Conservation (phyloP, 1,284 basidiomycete genomes). For the Pseudozyma tsukubaensis region DNA sequence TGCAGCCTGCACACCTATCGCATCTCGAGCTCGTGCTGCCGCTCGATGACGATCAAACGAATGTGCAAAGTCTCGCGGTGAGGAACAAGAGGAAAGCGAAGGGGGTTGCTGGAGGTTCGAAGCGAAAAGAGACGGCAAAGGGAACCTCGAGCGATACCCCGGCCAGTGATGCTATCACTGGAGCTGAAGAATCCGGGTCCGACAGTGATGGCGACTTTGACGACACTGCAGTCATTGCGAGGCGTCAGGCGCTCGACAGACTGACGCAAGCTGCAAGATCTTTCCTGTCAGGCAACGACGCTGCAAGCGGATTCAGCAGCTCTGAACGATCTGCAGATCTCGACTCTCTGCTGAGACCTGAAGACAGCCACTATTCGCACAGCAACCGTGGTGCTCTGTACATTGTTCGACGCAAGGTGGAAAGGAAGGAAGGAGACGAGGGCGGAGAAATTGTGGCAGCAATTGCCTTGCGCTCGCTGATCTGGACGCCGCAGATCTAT, state of each 20-base stretch:
- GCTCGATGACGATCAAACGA: constrained; percentile 29
- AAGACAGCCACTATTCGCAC: constrained; percentile 45
- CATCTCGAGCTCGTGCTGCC: constrained; percentile 37
- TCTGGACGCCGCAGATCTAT: constrained; percentile 51
- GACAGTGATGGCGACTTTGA: constrained; percentile 33
- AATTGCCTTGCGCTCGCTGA: constrained; percentile 41
- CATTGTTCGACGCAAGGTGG: constrained; percentile 19
- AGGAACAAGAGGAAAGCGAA: constrained; percentile 27
- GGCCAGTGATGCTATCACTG: neutral
- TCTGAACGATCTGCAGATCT: constrained; percentile 16
- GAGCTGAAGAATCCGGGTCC: constrained; percentile 24
- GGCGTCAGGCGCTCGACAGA: constrained; percentile 9
- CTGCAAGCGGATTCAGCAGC: neutral
- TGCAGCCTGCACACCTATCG: constrained; percentile 28
- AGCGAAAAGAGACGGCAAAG: constrained; percentile 13
- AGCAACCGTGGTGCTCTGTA: constrained; percentile 44
- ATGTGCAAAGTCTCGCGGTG: neutral
- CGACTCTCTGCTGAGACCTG: constrained; percentile 29
- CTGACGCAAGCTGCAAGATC: constrained; percentile 18
- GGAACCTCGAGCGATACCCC: constrained; percentile 2
- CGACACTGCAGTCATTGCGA: constrained; percentile 14
- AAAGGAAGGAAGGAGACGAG: neutral
- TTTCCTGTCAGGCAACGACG: constrained; percentile 8
- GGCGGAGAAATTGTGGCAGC: constrained; percentile 29
- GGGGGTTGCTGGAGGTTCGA: constrained; percentile 6